Percentiles rank a stretch among this genome's conserved stretches.
Evolutionary conservation across 2,329 filamentous ascomycete genomes (phyloP).

Genomic region (Penicillium olsonii): DNA sequence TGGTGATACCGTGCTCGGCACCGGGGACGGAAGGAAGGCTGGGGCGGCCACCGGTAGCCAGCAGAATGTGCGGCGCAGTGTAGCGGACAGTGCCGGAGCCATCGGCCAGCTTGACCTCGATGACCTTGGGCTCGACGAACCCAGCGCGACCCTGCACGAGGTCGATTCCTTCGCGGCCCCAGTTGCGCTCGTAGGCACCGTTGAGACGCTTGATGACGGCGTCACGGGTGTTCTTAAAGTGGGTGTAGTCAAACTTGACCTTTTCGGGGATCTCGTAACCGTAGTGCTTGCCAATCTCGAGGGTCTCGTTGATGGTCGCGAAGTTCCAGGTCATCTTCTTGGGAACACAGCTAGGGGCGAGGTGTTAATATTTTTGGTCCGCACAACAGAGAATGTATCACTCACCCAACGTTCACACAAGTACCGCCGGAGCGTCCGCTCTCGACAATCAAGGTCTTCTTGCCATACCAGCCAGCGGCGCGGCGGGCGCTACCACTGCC

Average conservation of each 20-base stretch:
- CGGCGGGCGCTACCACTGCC: slow-evolving; percentile 53
- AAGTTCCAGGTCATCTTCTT: slow-evolving; percentile 59
- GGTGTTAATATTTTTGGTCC: neutral
- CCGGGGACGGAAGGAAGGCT: slow-evolving; percentile 47
- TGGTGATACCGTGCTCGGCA: slow-evolving; percentile 53
- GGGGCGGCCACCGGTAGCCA: slow-evolving; percentile 52
- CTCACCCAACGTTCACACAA: slow-evolving; percentile 58
- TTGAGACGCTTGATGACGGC: slow-evolving; percentile 49
- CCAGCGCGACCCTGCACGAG: slow-evolving; percentile 51
- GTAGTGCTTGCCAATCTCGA: slow-evolving; percentile 49
- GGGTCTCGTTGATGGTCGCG: slow-evolving; percentile 50
- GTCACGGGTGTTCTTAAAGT: slow-evolving; percentile 52
- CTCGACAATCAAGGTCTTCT: slow-evolving; percentile 54
- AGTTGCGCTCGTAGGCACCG: slow-evolving; percentile 53
- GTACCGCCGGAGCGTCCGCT: slow-evolving; percentile 51
- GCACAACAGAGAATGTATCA: neutral
- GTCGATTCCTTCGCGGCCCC: slow-evolving; percentile 52
- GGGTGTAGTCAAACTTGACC: slow-evolving; percentile 46
- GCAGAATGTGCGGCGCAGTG: slow-evolving; percentile 50
- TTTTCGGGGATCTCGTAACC: slow-evolving; percentile 50
- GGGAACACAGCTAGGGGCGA: slow-evolving; percentile 48
- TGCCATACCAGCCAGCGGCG: slow-evolving; percentile 54
- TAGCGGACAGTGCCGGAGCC: slow-evolving; percentile 42
- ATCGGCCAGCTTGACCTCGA: slow-evolving; percentile 48
- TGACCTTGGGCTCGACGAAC: slow-evolving; percentile 47